Percentiles rank a stretch among this genome's conserved stretches.
phyloP scores from a whole-genome alignment of 768 basidiomycete genomes.

The Cubamyces lactineus region DNA sequence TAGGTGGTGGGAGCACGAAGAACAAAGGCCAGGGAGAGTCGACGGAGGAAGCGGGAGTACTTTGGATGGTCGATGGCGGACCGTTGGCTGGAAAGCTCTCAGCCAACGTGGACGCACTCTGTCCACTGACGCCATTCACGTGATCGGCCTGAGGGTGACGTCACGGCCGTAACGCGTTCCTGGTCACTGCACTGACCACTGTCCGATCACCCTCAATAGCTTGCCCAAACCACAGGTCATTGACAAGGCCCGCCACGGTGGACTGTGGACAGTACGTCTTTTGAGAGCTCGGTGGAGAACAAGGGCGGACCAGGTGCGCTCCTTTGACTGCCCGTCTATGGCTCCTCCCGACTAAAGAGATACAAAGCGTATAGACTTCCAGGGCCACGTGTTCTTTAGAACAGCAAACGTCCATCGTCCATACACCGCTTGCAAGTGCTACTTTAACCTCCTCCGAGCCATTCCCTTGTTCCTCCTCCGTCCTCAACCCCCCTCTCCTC shows the following conservation, averaged over 20 bases:
- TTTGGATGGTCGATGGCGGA: neutral
- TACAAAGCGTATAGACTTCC: neutral
- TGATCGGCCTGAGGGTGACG: neutral
- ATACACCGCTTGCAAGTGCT: neutral
- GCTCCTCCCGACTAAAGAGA: neutral
- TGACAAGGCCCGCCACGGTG: neutral
- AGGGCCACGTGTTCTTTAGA: conserved; percentile 1
- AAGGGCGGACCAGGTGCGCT: neutral
- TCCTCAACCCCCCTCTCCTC: neutral
- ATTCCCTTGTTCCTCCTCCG: conserved; percentile 11
- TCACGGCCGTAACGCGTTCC: neutral
- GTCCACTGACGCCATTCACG: conserved; percentile 3
- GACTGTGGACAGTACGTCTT: neutral
- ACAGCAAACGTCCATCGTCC: conserved; percentile 12
- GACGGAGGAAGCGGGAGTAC: neutral
- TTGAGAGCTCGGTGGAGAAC: neutral
- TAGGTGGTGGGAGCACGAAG: neutral
- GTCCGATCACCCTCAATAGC: too few relatives aligned
- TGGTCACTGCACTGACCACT: too few relatives aligned
- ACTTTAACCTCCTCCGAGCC: conserved; percentile 3
- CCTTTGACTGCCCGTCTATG: neutral
- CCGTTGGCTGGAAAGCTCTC: neutral
- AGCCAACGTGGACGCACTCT: conserved; percentile 15
- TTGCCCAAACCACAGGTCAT: too few relatives aligned
- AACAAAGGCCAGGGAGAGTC: neutral